These are phyloP conservation scores for Globisporangium lucens DNA, from an alignment of 352 stramenopile species.

Conservation along the genomic window DNA sequence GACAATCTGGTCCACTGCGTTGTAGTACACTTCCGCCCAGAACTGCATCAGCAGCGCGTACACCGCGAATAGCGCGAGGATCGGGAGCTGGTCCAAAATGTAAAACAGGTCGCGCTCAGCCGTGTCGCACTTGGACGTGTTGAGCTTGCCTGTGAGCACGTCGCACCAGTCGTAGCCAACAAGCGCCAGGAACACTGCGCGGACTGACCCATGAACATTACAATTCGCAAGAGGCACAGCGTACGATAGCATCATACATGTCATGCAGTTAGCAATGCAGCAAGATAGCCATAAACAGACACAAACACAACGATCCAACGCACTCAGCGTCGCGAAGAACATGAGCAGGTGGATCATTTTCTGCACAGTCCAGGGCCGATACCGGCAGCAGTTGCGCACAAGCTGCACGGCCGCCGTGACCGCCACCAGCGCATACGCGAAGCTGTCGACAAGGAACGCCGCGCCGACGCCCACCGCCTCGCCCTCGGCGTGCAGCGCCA, in stretches of 20 bases:
- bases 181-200: conserved; percentile 65
- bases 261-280: not conserved
- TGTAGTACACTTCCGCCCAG: conserved; percentile 89
- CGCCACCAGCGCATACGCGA: conserved; percentile 68
- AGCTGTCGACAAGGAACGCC: conserved; percentile 66
- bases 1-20: conserved; percentile 71
- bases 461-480: conserved; percentile 49
- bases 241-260: not conserved
- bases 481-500: conserved; percentile 17
- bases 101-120: conserved; percentile 83
- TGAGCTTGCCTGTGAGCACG: conserved; percentile 67
- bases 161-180: conserved; percentile 82
- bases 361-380: conserved; percentile 83
- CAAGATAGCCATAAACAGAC: not conserved
- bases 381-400: conserved; percentile 80
- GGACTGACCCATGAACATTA: conserved; percentile 25
- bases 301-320: not conserved
- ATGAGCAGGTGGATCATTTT: conserved; percentile 88
- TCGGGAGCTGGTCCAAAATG: conserved; percentile 79
- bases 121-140: conserved; percentile 45
- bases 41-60: conserved; percentile 85
- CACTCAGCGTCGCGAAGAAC: conserved; percentile 72
- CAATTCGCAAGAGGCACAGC: not conserved
- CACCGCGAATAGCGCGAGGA: conserved; percentile 78
- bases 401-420: conserved; percentile 58